phyloP scores from a whole-genome alignment of 352 stramenopile genomes.

The Globisporangium paroecandrum region DNA sequence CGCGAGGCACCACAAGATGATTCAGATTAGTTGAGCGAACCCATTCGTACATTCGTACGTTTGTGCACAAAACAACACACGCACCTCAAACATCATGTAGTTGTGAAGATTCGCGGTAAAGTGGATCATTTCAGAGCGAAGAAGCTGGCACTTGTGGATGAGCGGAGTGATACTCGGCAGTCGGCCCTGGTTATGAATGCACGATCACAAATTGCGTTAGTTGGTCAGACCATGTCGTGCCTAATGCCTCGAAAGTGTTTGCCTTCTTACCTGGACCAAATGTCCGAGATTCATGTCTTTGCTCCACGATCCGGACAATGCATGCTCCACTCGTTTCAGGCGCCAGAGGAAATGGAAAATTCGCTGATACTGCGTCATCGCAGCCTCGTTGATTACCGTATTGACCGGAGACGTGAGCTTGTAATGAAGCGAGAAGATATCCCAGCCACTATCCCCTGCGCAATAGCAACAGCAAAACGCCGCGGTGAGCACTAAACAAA shows the following conservation, averaged over 20 bases:
- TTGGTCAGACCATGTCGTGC: background rate
- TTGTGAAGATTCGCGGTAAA: conserved; percentile 97
- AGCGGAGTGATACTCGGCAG: conserved; percentile 57
- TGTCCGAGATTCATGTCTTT: conserved; percentile 96
- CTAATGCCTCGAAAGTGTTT: background rate
- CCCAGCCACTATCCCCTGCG: conserved; percentile 89
- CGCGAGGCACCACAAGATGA: background rate
- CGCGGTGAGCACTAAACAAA: background rate
- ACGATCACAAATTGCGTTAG: conserved; percentile 14
- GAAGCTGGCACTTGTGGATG: conserved; percentile 93
- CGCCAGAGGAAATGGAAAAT: conserved; percentile 91
- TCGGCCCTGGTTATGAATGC: conserved; percentile 36
- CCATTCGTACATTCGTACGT: background rate
- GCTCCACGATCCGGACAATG: conserved; percentile 95
- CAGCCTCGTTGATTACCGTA: conserved; percentile 82
- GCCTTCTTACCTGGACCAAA: conserved; percentile 74
- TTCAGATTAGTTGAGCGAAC: background rate
- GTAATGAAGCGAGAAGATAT: conserved; percentile 93
- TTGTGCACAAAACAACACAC: background rate
- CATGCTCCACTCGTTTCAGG: conserved; percentile 89
- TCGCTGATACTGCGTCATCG: conserved; percentile 85
- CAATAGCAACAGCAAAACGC: background rate
- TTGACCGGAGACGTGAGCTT: conserved; percentile 84
- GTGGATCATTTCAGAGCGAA: conserved; percentile 97
- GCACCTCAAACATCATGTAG: conserved; percentile 98